These are phyloP conservation scores for Blastobotrys illinoisensis DNA, from an alignment of 1,139 yeast genomes.

Conservation along the genomic window DNA sequence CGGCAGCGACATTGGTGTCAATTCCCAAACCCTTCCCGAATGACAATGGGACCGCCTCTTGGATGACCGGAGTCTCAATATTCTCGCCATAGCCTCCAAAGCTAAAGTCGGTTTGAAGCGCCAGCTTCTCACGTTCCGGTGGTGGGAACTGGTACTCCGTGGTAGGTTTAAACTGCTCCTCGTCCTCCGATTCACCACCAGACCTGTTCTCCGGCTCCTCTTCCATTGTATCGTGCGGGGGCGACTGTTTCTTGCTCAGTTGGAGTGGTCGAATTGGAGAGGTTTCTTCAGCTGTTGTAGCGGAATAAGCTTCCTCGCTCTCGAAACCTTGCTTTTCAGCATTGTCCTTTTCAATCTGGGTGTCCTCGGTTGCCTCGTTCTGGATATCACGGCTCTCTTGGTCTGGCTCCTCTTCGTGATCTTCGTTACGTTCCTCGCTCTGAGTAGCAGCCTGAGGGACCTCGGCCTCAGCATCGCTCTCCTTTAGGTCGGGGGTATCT, in stretches of 20 bases:
- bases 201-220: background rate
- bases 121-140: background rate
- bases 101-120: background rate
- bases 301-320: background rate
- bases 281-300: background rate
- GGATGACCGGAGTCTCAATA: conserved; percentile 9
- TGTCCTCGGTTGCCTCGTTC: background rate
- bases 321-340: background rate
- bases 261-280: background rate
- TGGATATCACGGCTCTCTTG: no score
- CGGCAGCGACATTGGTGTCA: conserved; percentile 2
- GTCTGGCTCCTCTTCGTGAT: no score
- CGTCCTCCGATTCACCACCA: background rate
- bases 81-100: conserved; percentile 6
- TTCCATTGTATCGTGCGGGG: background rate
- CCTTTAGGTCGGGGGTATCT: background rate
- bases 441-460: no score
- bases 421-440: no score
- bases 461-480: no score
- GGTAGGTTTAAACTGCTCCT: background rate
- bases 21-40: conserved; percentile 7
- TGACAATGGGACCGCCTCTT: conserved; percentile 10
- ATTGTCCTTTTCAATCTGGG: background rate
- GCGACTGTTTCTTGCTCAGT: background rate
- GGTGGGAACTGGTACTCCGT: background rate